phyloP scores from a whole-genome alignment of 2,329 filamentous ascomycete species.

The Cladosporium sp. region DNA sequence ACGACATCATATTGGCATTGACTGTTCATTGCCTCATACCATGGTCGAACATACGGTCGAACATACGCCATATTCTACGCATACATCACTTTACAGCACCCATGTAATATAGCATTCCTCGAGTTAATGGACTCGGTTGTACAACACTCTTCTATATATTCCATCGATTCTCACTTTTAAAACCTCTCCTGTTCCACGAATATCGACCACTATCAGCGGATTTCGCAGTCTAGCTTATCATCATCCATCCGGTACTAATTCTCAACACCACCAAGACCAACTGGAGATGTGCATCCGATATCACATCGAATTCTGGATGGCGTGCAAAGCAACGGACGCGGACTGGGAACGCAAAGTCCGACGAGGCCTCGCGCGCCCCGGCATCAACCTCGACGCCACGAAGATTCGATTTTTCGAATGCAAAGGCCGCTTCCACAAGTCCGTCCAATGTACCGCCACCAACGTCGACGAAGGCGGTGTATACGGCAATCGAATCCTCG shows the following conservation, averaged over 20 bases:
- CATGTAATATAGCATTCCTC: too few relatives aligned
- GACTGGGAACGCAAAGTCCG: slow-evolving; percentile 9
- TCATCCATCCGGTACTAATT: too few relatives aligned
- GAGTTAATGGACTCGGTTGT: not conserved
- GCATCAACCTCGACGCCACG: not conserved
- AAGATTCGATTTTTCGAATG: slow-evolving; percentile 3
- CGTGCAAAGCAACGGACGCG: not conserved
- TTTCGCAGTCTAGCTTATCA: too few relatives aligned
- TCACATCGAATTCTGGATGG: slow-evolving; percentile 1
- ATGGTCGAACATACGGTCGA: too few relatives aligned
- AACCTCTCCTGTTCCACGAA: too few relatives aligned
- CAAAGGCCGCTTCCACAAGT: not conserved
- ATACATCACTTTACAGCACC: too few relatives aligned
- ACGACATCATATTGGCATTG: too few relatives aligned
- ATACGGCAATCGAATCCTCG: not conserved
- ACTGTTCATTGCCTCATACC: too few relatives aligned
- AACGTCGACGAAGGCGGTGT: not conserved
- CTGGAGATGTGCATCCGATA: slow-evolving; percentile 3
- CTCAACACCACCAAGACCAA: not conserved
- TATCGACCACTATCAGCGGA: too few relatives aligned
- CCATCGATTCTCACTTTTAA: too few relatives aligned
- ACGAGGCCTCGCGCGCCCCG: not conserved
- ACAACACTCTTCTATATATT: not conserved
- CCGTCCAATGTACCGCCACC: not conserved
- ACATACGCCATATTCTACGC: too few relatives aligned